Conservation (phyloP, 257 asterid species). For the Solanum clarkiae region DNA sequence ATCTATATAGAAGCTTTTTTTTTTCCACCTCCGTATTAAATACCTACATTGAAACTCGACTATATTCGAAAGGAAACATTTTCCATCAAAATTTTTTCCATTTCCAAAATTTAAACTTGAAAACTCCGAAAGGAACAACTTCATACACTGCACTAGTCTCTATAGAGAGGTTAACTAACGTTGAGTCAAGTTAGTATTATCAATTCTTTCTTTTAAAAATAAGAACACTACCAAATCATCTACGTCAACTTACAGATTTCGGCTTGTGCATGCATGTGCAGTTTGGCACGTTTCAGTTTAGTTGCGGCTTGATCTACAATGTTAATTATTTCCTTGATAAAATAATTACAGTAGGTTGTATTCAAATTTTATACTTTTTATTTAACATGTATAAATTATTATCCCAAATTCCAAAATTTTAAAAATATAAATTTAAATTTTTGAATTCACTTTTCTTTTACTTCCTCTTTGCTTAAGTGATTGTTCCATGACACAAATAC, state of each 20-base stretch:
- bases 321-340: background rate
- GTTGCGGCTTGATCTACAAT: background rate
- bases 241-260: too few species aligned
- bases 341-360: background rate
- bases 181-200: background rate
- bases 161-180: background rate
- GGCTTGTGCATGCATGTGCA: background rate
- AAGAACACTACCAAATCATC: background rate
- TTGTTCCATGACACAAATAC: background rate
- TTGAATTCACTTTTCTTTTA: background rate
- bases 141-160: too few species aligned
- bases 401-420: background rate
- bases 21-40: too few species aligned
- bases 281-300: background rate
- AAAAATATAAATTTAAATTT: background rate
- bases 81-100: too few species aligned
- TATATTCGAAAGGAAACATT: too few species aligned
- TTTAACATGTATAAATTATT: background rate
- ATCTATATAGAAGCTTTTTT: background rate
- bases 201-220: background rate
- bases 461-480: background rate
- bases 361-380: background rate
- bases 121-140: too few species aligned
- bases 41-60: too few species aligned
- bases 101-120: too few species aligned